Base-by-base conservation (phyloP, 768 basidiomycete species). In the Epithele typhae region DNA sequence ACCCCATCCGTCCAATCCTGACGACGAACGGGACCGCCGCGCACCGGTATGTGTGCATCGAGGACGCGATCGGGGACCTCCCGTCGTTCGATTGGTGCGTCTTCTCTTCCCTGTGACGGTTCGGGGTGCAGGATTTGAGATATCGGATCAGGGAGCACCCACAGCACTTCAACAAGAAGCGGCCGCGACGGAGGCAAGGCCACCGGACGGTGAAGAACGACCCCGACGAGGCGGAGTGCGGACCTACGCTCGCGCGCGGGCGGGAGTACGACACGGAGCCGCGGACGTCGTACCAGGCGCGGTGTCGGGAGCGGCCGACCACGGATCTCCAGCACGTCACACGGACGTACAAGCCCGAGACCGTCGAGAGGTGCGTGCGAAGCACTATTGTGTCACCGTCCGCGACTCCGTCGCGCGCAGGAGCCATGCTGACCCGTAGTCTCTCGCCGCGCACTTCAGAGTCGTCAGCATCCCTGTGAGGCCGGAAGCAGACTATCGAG, bases 61-160 rank as follows among this genome's bases (percentile, higher is more conserved):
- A 77, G 18, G 87, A 89, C 58, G 86, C 88, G 1, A 87, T 91
- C 40, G 68, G 73, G 3, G 89, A 92, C 59, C 68, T 92, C 8
- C 80, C 77, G 3, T 72, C 63, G 3, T 92, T 84, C 60, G 83
- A 92, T 46, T 91, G 87, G 89, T 87, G 58, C 8, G 69, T 14
- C 27, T 14, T 30, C 27, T 7, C 14, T 30, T 7, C 27, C 14
- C 27, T n/a, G n/a, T n/a, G n/a, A n/a, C n/a, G n/a, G n/a, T n/a
- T n/a, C n/a, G n/a, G n/a, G n/a, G n/a, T n/a, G n/a, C n/a, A n/a
- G n/a, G n/a, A n/a, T n/a, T n/a, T n/a, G n/a, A n/a, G n/a, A n/a
- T n/a, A n/a, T n/a, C n/a, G n/a, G n/a, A n/a, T n/a, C n/a, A n/a
- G n/a, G n/a, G n/a, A n/a, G n/a, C n/a, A n/a, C n/a, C n/a, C n/a